Evolutionary conservation across 208 protist genomes (phyloP).

Genomic region (Crithidia fasciculata): DNA sequence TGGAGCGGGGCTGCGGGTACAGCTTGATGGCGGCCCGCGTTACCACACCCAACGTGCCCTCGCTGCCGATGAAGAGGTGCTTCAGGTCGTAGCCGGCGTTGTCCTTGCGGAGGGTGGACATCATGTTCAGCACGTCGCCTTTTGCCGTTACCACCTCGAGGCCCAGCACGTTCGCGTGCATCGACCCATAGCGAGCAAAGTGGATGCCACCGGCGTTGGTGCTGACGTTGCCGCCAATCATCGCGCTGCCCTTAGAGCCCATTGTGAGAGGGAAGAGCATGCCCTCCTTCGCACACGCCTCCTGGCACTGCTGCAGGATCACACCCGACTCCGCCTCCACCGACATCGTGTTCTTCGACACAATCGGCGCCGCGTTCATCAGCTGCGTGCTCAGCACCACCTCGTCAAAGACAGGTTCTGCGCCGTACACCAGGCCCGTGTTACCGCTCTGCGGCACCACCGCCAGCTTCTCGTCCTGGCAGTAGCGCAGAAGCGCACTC

Average conservation of each 20-base stretch:
- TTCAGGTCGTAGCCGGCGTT: conserved; percentile 97
- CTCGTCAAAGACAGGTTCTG: conserved; percentile 90
- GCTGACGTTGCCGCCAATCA: conserved; percentile 96
- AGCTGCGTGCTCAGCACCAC: conserved; percentile 86
- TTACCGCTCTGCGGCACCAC: conserved; percentile 97
- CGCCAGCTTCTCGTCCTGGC: conserved; percentile 90
- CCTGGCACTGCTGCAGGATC: conserved; percentile 91
- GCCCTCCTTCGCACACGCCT: conserved; percentile 64
- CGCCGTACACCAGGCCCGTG: conserved; percentile 96
- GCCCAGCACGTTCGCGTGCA: conserved; percentile 95
- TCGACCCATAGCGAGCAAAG: conserved; percentile 94
- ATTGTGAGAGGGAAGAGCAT: conserved; percentile 96
- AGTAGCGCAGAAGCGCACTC: conserved; percentile 89
- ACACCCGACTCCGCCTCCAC: conserved; percentile 89
- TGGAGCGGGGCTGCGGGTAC: conserved; percentile 56
- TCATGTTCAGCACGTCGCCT: conserved; percentile 77
- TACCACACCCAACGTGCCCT: conserved; percentile 96
- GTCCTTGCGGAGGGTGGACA: conserved; percentile 94
- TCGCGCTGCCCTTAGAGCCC: conserved; percentile 96
- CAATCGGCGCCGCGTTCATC: conserved; percentile 92
- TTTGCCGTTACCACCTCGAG: conserved; percentile 91
- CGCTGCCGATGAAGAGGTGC: conserved; percentile 97
- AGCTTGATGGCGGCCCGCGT: conserved; percentile 80
- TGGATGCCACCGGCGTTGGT: conserved; percentile 98
- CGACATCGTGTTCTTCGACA: conserved; percentile 72